phyloP scores from a whole-genome alignment of 768 basidiomycete species.

The Butyriboletus loyo region DNA sequence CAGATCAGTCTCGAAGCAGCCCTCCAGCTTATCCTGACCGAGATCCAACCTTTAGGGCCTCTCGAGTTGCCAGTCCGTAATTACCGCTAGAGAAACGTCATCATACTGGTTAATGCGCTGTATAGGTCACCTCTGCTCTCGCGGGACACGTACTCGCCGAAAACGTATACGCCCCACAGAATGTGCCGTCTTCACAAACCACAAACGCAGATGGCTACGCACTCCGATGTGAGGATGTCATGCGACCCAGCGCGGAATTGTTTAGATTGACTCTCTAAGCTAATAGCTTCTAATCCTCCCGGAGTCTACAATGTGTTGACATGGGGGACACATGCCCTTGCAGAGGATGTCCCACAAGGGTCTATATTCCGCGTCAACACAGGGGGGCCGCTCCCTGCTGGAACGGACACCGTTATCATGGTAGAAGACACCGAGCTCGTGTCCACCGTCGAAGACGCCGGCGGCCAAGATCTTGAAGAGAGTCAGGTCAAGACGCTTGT shows the following conservation, averaged over 20 bases:
- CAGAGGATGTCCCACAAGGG: constrained; percentile 41
- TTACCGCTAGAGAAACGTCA: background rate
- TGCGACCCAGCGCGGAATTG: background rate
- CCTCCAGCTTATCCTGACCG: constrained; percentile 49
- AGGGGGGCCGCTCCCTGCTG: constrained; percentile 74
- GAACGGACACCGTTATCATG: constrained; percentile 82
- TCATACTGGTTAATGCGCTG: background rate
- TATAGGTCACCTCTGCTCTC: constrained; percentile 58
- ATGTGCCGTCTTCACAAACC: constrained; percentile 62
- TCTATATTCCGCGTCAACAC: constrained; percentile 73
- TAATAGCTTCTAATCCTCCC: constrained; percentile 57
- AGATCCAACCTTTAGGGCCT: constrained; percentile 42
- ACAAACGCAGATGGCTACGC: constrained; percentile 93
- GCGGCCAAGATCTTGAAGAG: constrained; percentile 57
- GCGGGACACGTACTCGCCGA: constrained; percentile 72
- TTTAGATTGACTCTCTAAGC: background rate
- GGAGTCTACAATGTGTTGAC: constrained; percentile 70
- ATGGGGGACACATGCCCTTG: constrained; percentile 38
- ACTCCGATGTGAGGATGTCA: constrained; percentile 52
- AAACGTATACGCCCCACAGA: constrained; percentile 61
- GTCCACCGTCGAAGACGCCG: constrained; percentile 42
- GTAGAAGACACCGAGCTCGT: constrained; percentile 85
- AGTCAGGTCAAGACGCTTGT: constrained; percentile 64
- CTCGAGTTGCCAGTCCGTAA: constrained; percentile 43
- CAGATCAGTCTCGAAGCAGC: constrained; percentile 67